Base-by-base conservation (phyloP, 148 eudicot species). In the Polygonum aviculare region DNA sequence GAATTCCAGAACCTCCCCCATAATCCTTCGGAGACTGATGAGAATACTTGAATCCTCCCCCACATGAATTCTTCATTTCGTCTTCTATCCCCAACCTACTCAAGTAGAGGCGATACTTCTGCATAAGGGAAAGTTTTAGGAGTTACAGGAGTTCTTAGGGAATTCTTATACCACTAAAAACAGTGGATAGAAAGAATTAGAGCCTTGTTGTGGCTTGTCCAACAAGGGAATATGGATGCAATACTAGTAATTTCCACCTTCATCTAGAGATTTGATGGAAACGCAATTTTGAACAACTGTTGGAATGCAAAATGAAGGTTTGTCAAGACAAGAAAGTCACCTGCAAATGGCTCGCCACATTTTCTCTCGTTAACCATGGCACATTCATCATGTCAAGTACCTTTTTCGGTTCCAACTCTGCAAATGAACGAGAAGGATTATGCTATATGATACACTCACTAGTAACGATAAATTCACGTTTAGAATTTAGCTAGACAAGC, bases 321-420 rank as follows among this genome's bases (percentile, higher is more conserved):
- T 16, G 41, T 67, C 55, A 39, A 15, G 54, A 45, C 39, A 50
- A 63, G 69, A 31, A 67, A 67, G 76, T 78, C 79, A 95, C 99
- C 99, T 95, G 99, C 82, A 95, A 86, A 83, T 95, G 99, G 86
- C 97, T 95, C 10, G 99, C 99, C 49, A 95, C 97, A 76, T 95
- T 95, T 81, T 95, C 99, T 83, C 99, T 86, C 7, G 99, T 90
- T 70, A 93, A 75, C 97, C 97, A 84, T 16, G 96, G 90, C 31
- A 95, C 91, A 48, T 86, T 89, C 99, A 93, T 95, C 83, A 93
- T 57, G 81, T 95, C 99, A 50, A 92, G 91, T 77, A 95, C 91
- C 81, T 89, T 92, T 84, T 95, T 95, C 1, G 97, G 99, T 67
- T 97, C 99, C 35, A 90, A 92, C 84, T 90, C 99, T 95, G 94